A percentile compares a stretch with the other conserved stretches of the same genome.
phyloP scores from a whole-genome alignment of 2,329 filamentous ascomycete genomes.

The Penicillium aurantiogriseum region DNA sequence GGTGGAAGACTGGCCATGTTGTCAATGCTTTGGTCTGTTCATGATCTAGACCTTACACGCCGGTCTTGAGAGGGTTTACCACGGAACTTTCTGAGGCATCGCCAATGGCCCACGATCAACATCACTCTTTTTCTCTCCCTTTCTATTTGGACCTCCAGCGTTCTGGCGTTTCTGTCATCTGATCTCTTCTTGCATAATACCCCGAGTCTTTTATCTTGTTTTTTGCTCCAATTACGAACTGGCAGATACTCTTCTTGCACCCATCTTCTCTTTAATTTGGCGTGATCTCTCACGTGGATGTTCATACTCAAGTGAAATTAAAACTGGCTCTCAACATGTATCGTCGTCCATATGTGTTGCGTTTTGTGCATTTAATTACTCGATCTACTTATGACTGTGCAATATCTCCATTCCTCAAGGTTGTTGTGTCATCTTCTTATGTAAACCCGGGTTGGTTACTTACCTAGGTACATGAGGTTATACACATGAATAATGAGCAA shows the following conservation, averaged over 20 bases:
- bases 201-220: conserved; percentile 14
- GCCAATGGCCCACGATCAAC: too few relatives aligned
- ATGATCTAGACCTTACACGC: not conserved
- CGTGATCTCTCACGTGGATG: not conserved
- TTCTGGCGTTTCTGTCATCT: conserved; percentile 18
- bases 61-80: not conserved
- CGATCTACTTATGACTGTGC: not conserved
- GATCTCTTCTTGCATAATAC: conserved; percentile 29
- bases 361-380: not conserved
- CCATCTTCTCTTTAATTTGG: not conserved
- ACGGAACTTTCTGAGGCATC: not conserved
- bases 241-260: not conserved
- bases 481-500: not conserved
- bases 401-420: not conserved
- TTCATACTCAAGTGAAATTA: not conserved
- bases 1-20: conserved; percentile 72
- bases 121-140: not conserved
- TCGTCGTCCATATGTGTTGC: not conserved
- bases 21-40: conserved; percentile 69
- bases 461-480: not conserved
- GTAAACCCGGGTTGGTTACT: not conserved
- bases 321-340: not conserved
- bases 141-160: conserved; percentile 11
- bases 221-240: not conserved
- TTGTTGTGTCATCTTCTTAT: not conserved